Evolutionary conservation across 352 stramenopile genomes (phyloP).

Genomic region (Plasmopara viticola): DNA sequence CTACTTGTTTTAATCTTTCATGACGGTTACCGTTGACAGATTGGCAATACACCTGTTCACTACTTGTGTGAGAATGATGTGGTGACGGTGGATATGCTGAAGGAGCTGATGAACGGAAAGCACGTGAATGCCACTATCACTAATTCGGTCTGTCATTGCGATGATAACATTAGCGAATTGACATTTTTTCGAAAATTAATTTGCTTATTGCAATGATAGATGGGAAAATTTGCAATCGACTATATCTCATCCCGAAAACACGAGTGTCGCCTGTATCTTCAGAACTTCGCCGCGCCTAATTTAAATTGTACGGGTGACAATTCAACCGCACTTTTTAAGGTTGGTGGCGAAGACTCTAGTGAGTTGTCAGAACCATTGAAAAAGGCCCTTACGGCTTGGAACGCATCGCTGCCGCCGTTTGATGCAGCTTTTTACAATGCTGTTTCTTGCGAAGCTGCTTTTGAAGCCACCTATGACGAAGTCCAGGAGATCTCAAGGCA

Average conservation of each 20-base stretch:
- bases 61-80: constrained; percentile 65
- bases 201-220: constrained; percentile 5
- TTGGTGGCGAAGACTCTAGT: constrained; percentile 58
- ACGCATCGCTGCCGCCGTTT: constrained; percentile 66
- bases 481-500: constrained; percentile 54
- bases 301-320: constrained; percentile 15
- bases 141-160: constrained; percentile 43
- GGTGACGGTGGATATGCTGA: constrained; percentile 50
- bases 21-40: constrained; percentile 25
- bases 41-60: constrained; percentile 68
- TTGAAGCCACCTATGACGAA: constrained; percentile 49
- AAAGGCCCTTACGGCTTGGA: constrained; percentile 46
- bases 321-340: constrained; percentile 14
- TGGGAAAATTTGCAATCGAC: constrained; percentile 60
- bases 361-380: constrained; percentile 48
- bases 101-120: constrained; percentile 50
- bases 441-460: constrained; percentile 66
- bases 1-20: no score
- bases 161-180: no score
- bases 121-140: constrained; percentile 55
- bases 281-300: constrained; percentile 49
- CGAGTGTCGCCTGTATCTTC: constrained; percentile 52
- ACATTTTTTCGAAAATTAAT: no score
- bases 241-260: constrained; percentile 49
- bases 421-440: constrained; percentile 72